Conservation (phyloP, 305 asterid genomes). For the Rubia peregrina region DNA sequence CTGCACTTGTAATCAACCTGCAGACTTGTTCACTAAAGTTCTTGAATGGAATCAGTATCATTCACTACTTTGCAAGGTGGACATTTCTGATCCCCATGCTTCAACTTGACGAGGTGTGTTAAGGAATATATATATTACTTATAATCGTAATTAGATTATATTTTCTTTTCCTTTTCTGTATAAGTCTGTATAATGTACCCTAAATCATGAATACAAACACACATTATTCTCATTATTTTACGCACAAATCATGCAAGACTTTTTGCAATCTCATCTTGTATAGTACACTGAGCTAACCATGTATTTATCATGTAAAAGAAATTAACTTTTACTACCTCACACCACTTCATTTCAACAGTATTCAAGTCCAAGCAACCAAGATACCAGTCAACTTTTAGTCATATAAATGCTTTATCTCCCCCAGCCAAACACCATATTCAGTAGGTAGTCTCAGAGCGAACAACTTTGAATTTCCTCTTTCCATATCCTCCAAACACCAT, state of each 20-base stretch:
- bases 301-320: conserved; percentile 46
- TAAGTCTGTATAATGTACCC: too few species aligned
- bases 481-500: conserved; percentile 55
- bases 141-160: too few species aligned
- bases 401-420: conserved; percentile 67
- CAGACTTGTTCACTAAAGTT: too few species aligned
- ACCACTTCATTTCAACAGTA: conserved; percentile 1
- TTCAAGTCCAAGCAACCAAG: conserved; percentile 1
- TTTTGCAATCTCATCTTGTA: conserved; percentile 61
- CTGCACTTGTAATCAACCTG: too few species aligned
- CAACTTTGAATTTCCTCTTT: conserved; percentile 65
- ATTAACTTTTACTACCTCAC: conserved; percentile 13
- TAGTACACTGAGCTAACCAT: conserved; percentile 48
- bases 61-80: too few species aligned
- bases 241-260: conserved; percentile 43
- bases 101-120: too few species aligned
- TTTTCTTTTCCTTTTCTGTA: too few species aligned
- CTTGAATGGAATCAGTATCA: too few species aligned
- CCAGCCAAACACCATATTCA: conserved; percentile 88
- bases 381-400: conserved; percentile 56
- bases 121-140: too few species aligned
- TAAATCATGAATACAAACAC: too few species aligned
- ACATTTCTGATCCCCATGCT: too few species aligned
- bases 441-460: conserved; percentile 80
- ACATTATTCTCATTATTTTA: too few species aligned